Evolutionary conservation across 2,329 filamentous ascomycete genomes (phyloP).

Genomic region (Xylariaceae sp.): DNA sequence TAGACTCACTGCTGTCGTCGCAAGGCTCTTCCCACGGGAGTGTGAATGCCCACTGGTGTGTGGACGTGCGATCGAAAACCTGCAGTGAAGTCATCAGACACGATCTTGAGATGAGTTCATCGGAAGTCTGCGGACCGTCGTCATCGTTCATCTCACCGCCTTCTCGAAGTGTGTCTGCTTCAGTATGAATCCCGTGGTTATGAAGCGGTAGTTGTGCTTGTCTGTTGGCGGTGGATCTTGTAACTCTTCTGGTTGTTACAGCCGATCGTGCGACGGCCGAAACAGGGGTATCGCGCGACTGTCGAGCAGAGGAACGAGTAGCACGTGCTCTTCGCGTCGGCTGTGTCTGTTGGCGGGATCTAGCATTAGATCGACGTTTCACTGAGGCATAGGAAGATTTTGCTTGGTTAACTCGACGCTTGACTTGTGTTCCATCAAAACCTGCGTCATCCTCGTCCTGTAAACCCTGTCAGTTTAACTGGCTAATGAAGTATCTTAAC

Average conservation of each 20-base stretch:
- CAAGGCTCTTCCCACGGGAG: conserved; percentile 22
- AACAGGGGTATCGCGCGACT: not conserved
- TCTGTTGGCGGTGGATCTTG: conserved; percentile 26
- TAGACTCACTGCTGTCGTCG: conserved; percentile 35
- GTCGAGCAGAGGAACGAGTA: conserved; percentile 22
- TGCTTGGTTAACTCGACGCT: conserved; percentile 21
- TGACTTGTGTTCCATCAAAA: conserved; percentile 10
- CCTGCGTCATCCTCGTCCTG: conserved; percentile 32
- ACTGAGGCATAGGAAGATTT: conserved; percentile 19
- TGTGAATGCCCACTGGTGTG: conserved; percentile 14
- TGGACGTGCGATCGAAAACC: conserved; percentile 30
- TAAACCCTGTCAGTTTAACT: conserved; percentile 22
- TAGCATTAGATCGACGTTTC: conserved; percentile 18
- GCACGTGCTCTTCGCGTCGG: conserved; percentile 17
- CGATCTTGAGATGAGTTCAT: conserved; percentile 16
- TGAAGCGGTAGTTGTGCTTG: conserved; percentile 34
- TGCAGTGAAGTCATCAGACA: conserved; percentile 25
- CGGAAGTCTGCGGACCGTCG: conserved; percentile 36
- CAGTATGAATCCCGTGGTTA: conserved; percentile 33
- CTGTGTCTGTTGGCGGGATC: conserved; percentile 21
- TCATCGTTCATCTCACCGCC: conserved; percentile 22
- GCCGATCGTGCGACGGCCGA: conserved; percentile 13
- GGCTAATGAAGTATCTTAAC: not conserved
- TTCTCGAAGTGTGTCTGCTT: conserved; percentile 26
- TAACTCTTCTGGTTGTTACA: conserved; percentile 22